These are phyloP conservation scores for Hippophae gyantsensis DNA, from an alignment of 306 rosid species.

Conservation along the genomic window DNA sequence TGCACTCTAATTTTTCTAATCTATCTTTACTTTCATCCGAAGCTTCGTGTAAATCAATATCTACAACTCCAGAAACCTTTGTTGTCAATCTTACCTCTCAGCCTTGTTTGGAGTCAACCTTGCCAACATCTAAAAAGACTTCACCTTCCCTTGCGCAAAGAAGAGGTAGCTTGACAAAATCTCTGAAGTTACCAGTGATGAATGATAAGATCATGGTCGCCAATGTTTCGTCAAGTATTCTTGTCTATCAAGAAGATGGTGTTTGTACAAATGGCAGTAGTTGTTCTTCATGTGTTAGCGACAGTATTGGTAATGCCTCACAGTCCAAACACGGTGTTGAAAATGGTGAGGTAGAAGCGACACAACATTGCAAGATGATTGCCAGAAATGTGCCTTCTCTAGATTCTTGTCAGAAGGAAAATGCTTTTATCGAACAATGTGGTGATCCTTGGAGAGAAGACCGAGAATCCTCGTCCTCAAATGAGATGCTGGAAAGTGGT, in stretches of 20 bases:
- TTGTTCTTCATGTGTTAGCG: constrained; percentile 24
- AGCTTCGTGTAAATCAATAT: constrained; percentile 30
- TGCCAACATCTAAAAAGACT: constrained; percentile 44
- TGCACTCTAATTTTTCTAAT: constrained; percentile 47
- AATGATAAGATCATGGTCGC: constrained; percentile 33
- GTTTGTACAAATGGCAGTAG: constrained; percentile 19
- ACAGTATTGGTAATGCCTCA: constrained; percentile 20
- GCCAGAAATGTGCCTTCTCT: constrained; percentile 13
- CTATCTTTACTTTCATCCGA: constrained; percentile 38
- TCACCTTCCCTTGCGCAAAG: constrained; percentile 84
- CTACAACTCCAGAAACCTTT: constrained; percentile 34
- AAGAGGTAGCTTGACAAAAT: constrained; percentile 68
- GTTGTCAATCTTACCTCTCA: constrained; percentile 29
- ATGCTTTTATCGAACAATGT: constrained; percentile 22
- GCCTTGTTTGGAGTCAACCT: constrained; percentile 35
- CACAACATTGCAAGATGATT: constrained; percentile 22
- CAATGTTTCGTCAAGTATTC: constrained; percentile 29
- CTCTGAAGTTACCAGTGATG: constrained; percentile 61
- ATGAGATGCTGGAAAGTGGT: constrained; percentile 31
- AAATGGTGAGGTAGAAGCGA: constrained; percentile 29
- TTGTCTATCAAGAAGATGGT: constrained; percentile 27
- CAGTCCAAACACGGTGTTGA: constrained; percentile 26
- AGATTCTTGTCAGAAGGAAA: constrained; percentile 23
- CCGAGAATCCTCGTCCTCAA: constrained; percentile 24
- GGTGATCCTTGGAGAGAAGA: constrained; percentile 25